Conservation (phyloP, 1,284 basidiomycete species). For the Trametes pubescens region DNA sequence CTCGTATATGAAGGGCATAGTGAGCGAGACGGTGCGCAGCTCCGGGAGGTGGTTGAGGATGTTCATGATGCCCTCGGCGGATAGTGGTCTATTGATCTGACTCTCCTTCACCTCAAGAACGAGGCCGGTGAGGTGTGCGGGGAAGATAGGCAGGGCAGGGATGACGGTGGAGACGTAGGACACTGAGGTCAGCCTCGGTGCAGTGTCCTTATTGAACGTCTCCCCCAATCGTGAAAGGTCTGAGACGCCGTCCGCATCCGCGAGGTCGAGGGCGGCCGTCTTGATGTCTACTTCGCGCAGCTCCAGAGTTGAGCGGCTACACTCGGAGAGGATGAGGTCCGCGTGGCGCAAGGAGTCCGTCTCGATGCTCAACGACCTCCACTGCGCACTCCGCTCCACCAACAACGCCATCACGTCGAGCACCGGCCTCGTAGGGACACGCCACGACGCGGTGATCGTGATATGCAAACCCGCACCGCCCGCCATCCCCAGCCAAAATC, state of each 20-base stretch:
- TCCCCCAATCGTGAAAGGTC: slow-evolving; percentile 37
- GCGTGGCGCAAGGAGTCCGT: slow-evolving; percentile 48
- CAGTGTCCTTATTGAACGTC: slow-evolving; percentile 41
- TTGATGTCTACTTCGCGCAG: slow-evolving; percentile 36
- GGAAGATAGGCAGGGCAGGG: slow-evolving; percentile 44
- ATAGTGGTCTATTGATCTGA: slow-evolving; percentile 37
- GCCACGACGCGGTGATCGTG: slow-evolving; percentile 50
- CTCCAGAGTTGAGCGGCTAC: slow-evolving; percentile 22
- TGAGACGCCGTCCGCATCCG: slow-evolving; percentile 15
- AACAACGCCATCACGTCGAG: slow-evolving; percentile 52
- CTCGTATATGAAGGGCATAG: slow-evolving; percentile 47
- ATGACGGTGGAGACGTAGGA: slow-evolving; percentile 47
- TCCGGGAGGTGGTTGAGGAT: slow-evolving; percentile 37
- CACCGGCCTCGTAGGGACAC: slow-evolving; percentile 29
- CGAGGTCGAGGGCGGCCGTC: slow-evolving; percentile 34
- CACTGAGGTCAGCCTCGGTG: slow-evolving; percentile 47
- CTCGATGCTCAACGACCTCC: slow-evolving; percentile 53
- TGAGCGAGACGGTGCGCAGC: slow-evolving; percentile 52
- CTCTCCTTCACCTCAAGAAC: slow-evolving; percentile 42
- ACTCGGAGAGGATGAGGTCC: slow-evolving; percentile 48
- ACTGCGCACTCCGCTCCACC: slow-evolving; percentile 49
- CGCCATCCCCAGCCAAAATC: slow-evolving; percentile 60
- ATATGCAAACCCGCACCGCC: slow-evolving; percentile 51
- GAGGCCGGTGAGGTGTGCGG: slow-evolving; percentile 50
- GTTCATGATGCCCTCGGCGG: slow-evolving; percentile 40